phyloP scores from a whole-genome alignment of 495 filamentous ascomycete genomes.

The Amphirosellinia nigrospora region DNA sequence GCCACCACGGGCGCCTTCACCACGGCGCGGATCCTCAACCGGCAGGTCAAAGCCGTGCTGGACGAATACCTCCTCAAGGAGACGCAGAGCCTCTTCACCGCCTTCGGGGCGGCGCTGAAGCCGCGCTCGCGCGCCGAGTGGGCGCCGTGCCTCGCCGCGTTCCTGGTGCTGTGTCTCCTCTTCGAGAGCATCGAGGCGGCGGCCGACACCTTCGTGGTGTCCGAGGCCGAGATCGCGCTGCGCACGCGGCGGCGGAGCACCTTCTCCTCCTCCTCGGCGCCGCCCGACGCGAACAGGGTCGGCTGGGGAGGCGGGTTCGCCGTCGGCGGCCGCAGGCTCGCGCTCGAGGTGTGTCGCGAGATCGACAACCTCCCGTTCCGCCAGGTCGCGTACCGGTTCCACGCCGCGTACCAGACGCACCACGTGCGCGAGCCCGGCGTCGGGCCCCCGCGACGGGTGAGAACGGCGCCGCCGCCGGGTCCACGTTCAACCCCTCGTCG shows the following conservation, averaged over 20 bases:
- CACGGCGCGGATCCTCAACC: constrained; percentile 57
- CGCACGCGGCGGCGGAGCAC: constrained; percentile 32
- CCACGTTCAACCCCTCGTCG: constrained; percentile 51
- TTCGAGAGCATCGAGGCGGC: constrained; percentile 59
- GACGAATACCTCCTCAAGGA: constrained; percentile 55
- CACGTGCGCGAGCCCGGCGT: constrained; percentile 45
- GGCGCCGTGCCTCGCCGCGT: constrained; percentile 58
- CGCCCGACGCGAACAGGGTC: constrained; percentile 43
- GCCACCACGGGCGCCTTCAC: background rate
- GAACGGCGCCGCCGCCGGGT: too few relatives aligned
- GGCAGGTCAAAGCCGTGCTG: constrained; percentile 59
- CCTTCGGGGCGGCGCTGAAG: constrained; percentile 54
- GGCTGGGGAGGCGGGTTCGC: constrained; percentile 46
- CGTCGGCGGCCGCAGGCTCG: constrained; percentile 16
- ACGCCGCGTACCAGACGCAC: constrained; percentile 60
- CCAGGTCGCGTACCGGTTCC: constrained; percentile 59
- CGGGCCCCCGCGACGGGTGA: too few relatives aligned
- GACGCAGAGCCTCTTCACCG: constrained; percentile 52
- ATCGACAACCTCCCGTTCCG: constrained; percentile 60
- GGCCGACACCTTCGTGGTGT: constrained; percentile 55
- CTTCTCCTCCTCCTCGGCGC: constrained; percentile 18
- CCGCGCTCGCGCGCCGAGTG: constrained; percentile 55
- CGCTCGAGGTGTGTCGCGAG: constrained; percentile 45
- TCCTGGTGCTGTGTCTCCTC: constrained; percentile 57
- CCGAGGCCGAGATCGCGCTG: constrained; percentile 53